Base-by-base conservation (phyloP, 169 alveolate genomes). In the Cardiosporidium cionae region DNA sequence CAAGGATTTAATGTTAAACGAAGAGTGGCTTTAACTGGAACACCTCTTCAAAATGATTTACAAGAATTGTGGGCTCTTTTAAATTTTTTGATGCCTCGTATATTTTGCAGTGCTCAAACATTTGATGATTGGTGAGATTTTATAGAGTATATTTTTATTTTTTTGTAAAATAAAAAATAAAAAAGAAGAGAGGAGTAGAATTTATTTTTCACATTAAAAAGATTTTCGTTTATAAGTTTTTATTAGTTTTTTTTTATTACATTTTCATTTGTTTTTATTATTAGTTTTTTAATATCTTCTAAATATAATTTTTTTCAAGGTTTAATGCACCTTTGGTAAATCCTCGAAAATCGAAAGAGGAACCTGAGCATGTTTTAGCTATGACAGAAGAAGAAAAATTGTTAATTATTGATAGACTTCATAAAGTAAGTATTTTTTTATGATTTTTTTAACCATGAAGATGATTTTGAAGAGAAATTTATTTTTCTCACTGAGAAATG, bases 51-150 rank as follows among this genome's bases (percentile, higher is more conserved):
- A 76, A 95, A 95, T 74, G 95, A 95, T 71, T 79, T 95, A 16
- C 95, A 91, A 84, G 98, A 95, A 81, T 84, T 94, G 65, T 95
- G 98, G 98, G 94, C 98, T n/a, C 83, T 95, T 5, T 74, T 95
- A 73, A 96, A 95, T 68, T 95, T 95, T 82, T 84, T 96, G 58
- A 95, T 94, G 89, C 99, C 99, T 1, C 28, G 66, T 5, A 70
- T 77, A 23, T 77, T 77, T 44, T 65, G 71, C n/a, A n/a, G n/a
- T n/a, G n/a, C n/a, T n/a, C 3, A n/a, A 54, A n/a, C 69, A 16
- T 63, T 32, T 9, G 16, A 54, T 9, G 29, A 63, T 63, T 63
- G 29, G 58, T n/a, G 9, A 9, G 29, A 63, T n/a, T 9, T 9
- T 16, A 16, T 9, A n/a, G n/a, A n/a, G 58, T 63, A 9, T n/a